phyloP scores from a whole-genome alignment of 352 stramenopile species.

The Blastocystis sp. region DNA sequence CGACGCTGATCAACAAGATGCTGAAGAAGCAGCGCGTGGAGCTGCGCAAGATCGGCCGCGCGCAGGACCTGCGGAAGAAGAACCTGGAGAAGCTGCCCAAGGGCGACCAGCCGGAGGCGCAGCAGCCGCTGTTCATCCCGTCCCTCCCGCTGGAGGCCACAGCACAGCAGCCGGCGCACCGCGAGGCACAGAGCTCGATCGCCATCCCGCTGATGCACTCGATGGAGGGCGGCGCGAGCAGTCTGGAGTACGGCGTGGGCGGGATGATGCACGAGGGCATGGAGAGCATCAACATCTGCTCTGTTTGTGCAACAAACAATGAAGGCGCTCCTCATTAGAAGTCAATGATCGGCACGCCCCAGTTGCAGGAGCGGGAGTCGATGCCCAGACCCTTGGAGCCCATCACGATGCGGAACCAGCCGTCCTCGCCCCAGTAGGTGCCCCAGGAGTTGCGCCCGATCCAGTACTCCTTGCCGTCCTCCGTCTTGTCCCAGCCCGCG shows the following conservation, averaged over 20 bases:
- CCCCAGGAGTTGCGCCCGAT: slow-evolving; percentile 86
- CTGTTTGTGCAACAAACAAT: slow-evolving; percentile 45
- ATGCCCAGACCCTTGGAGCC: slow-evolving; percentile 84
- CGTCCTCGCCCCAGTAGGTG: slow-evolving; percentile 85
- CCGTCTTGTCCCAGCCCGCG: slow-evolving; percentile 81
- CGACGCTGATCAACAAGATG: slow-evolving; percentile 40
- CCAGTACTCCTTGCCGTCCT: slow-evolving; percentile 85
- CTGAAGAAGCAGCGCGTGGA: slow-evolving; percentile 61
- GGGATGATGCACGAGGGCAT: slow-evolving; percentile 25
- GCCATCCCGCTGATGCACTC: slow-evolving; percentile 62
- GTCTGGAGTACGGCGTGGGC: slow-evolving; percentile 33
- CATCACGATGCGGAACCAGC: slow-evolving; percentile 85
- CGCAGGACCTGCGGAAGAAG: slow-evolving; percentile 17
- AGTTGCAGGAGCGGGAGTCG: slow-evolving; percentile 76
- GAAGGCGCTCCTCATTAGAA: background rate
- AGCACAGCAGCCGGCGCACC: background rate
- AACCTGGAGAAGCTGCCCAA: slow-evolving; percentile 19
- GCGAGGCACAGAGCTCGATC: slow-evolving; percentile 30
- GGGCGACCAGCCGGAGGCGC: background rate
- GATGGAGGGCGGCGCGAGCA: background rate
- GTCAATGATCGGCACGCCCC: slow-evolving; percentile 78
- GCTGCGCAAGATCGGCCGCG: slow-evolving; percentile 27
- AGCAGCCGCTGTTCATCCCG: background rate
- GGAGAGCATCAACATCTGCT: background rate
- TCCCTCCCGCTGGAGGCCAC: background rate